Base-by-base conservation (phyloP, 1,139 yeast species). In the Nadsonia commutata region DNA sequence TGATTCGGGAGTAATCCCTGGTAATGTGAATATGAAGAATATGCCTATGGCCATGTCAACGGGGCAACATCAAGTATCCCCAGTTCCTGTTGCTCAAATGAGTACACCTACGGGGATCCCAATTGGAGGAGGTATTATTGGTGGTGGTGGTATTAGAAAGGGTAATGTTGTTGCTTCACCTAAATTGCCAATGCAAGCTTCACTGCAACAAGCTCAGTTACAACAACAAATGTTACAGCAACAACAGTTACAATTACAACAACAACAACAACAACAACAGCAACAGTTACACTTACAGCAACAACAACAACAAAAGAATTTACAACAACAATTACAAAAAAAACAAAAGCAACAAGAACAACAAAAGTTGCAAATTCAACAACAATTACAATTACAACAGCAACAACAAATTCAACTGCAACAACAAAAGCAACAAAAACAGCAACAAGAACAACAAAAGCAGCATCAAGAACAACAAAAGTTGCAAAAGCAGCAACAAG, bases 401-500 rank as follows among this genome's bases (percentile, higher is more conserved):
- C 45, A 42, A 31, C 40, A 39, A 20, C 43, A 40, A 18, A 36
- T 19, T 4, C 43, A 39, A 19, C 43, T 21, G 23, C 42, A 17
- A 19, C 41, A 38, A 7, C 46, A 40, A 31, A 48, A 45, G 31
- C 48, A 43, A n/a, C 44, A 40, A 36, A 48, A 41, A 31, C 50
- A 39, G 20, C 39, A 23, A 33, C 47, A 42, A 36, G 41, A 39
- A 40, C 43, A 9, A 18, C 44, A 38, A 20, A 38, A 27, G 21
- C 43, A 37, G 19, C 46, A 44, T 39, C 45, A 37, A 22, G 27
- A 33, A 4, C 40, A 31, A 33, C 44, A 16, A 20, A 9, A 5
- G n/a, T 18, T 11, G 64, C 2, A 74, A 41, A 38, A 18, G 33
- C 43, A 39, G 20, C 43, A 37, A 18, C 45, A 39, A 39, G 43